These are phyloP conservation scores for Albatrellus ellisii DNA, from an alignment of 768 basidiomycete species.

Conservation along the genomic window DNA sequence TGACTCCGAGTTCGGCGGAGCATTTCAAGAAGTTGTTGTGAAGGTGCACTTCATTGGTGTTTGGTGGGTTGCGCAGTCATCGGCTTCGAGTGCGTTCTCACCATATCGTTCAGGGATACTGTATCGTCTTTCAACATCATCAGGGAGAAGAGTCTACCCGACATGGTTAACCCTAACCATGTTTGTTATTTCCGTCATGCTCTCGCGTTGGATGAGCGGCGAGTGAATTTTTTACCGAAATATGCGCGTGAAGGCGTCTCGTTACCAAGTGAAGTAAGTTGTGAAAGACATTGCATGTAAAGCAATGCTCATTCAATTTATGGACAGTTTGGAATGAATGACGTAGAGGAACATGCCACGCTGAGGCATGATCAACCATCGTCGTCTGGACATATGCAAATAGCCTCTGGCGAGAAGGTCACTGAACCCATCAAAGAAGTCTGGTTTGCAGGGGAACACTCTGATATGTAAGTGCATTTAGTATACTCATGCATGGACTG, in stretches of 20 bases:
- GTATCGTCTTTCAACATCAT: conserved; percentile 31
- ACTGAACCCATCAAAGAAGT: conserved; percentile 23
- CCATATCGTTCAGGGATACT: conserved; percentile 26
- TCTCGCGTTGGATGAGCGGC: conserved; percentile 32
- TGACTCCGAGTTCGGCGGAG: no score
- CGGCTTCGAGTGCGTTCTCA: no score
- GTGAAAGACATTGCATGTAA: no score
- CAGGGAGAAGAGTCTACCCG: conserved; percentile 20
- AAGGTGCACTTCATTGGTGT: conserved; percentile 30
- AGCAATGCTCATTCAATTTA: no score
- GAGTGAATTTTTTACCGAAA: conserved; percentile 35
- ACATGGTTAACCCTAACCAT: conserved; percentile 21
- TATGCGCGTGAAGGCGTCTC: background rate
- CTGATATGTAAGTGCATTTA: conserved; percentile 20
- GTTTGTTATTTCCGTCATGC: conserved; percentile 31
- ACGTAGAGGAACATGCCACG: background rate
- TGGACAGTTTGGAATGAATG: no score
- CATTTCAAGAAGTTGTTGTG: background rate
- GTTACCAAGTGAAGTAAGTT: no score
- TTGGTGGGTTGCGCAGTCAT: conserved; percentile 20
- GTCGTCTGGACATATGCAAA: conserved; percentile 7
- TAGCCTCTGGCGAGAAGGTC: no score
- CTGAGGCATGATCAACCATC: no score
- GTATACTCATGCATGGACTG: background rate
- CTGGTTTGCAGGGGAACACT: conserved; percentile 21